These are phyloP conservation scores for Suillus spraguei DNA, from an alignment of 768 basidiomycete species.

Conservation along the genomic window DNA sequence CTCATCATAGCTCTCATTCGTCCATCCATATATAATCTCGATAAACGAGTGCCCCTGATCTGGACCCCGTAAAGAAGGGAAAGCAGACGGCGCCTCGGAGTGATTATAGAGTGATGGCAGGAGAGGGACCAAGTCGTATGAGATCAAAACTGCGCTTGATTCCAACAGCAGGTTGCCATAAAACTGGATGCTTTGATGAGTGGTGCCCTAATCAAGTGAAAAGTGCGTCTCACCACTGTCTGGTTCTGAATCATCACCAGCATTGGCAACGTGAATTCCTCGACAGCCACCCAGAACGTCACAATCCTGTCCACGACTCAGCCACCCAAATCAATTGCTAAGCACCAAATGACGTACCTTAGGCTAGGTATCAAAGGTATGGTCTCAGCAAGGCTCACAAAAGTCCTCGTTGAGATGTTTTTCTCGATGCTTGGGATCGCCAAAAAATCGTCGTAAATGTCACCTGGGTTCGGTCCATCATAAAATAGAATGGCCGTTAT, in stretches of 20 bases:
- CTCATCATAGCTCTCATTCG: conserved; percentile 34
- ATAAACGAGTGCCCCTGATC: conserved; percentile 42
- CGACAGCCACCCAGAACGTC: not conserved
- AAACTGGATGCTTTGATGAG: conserved; percentile 10
- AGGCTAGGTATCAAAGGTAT: conserved; percentile 7
- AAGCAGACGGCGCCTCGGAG: conserved; percentile 44
- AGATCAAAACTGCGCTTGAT: conserved; percentile 9
- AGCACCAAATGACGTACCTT: conserved; percentile 1
- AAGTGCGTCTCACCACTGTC: not conserved
- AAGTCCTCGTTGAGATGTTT: conserved; percentile 11
- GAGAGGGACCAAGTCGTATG: conserved; percentile 49
- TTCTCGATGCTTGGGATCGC: conserved; percentile 1
- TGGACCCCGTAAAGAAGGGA: conserved; percentile 41
- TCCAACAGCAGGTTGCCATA: conserved; percentile 13
- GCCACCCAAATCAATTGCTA: not conserved
- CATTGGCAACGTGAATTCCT: not conserved
- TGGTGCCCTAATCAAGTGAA: not conserved
- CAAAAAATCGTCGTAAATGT: conserved; percentile 10
- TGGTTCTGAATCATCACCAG: conserved; percentile 4
- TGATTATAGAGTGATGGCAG: conserved; percentile 44
- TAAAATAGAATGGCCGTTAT: conserved; percentile 53
- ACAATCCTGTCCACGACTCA: not conserved
- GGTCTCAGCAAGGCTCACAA: not conserved
- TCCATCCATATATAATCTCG: conserved; percentile 53
- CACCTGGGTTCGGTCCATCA: conserved; percentile 40